Evolutionary conservation across 345 rosid genomes (phyloP).

Genomic region (Salix arbutifolia): DNA sequence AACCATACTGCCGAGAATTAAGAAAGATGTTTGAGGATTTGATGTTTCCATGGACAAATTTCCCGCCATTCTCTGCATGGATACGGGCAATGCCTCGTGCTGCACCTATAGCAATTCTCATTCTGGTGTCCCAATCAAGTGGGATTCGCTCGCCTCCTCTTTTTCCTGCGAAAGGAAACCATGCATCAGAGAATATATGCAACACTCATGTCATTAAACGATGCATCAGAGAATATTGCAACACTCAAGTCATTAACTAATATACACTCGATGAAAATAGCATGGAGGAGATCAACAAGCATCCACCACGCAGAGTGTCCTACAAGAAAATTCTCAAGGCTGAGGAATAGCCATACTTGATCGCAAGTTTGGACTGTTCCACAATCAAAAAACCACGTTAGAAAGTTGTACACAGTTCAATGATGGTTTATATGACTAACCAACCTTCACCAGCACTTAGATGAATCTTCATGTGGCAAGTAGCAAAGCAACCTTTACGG

Average conservation of each 20-base stretch:
- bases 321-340: background rate
- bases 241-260: background rate
- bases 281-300: background rate
- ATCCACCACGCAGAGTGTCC: background rate
- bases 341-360: background rate
- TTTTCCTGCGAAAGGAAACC: slow-evolving; percentile 37
- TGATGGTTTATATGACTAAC: background rate
- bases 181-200: slow-evolving; percentile 6
- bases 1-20: slow-evolving; percentile 55
- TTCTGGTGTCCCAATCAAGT: slow-evolving; percentile 78
- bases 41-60: slow-evolving; percentile 83
- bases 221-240: slow-evolving; percentile 7
- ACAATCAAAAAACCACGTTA: background rate
- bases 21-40: slow-evolving; percentile 88
- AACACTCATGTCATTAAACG: background rate
- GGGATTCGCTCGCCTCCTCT: slow-evolving; percentile 64
- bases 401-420: background rate
- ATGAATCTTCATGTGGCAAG: background rate
- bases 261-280: background rate
- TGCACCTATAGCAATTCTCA: slow-evolving; percentile 79
- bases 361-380: background rate
- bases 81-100: slow-evolving; percentile 77
- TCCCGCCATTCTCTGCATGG: slow-evolving; percentile 65
- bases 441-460: background rate
- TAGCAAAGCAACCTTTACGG: background rate